Percentiles rank a stretch among this genome's conserved stretches.
Conservation (phyloP, 441 rosid genomes). For the Isatis lusitanica region DNA sequence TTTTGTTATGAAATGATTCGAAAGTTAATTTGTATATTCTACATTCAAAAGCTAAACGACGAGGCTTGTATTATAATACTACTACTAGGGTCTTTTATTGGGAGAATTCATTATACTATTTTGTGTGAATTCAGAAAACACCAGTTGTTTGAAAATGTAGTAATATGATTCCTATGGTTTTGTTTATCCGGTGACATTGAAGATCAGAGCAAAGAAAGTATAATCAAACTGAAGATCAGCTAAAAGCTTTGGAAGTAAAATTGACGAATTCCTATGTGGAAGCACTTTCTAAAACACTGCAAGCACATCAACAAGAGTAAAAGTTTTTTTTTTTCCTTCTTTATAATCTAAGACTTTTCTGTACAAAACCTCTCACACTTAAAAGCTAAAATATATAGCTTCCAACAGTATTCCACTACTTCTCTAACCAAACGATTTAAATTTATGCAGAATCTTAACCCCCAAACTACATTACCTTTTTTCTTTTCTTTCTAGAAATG, state of each 20-base stretch:
- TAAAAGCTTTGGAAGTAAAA: too few relatives aligned
- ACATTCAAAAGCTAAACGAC: too few relatives aligned
- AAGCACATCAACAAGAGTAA: conserved; percentile 7
- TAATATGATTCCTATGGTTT: too few relatives aligned
- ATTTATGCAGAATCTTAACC: conserved; percentile 21
- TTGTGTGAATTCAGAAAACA: too few relatives aligned
- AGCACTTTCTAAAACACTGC: background rate
- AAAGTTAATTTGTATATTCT: too few relatives aligned
- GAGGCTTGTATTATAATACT: too few relatives aligned
- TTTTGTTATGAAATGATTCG: background rate
- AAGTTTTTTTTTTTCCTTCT: background rate
- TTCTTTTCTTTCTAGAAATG: conserved; percentile 31
- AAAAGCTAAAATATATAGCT: conserved; percentile 3
- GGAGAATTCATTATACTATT: too few relatives aligned
- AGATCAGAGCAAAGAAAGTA: too few relatives aligned
- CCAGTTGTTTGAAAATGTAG: too few relatives aligned
- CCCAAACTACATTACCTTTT: conserved; percentile 24
- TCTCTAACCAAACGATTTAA: conserved; percentile 16
- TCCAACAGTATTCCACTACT: conserved; percentile 11
- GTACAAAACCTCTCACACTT: conserved; percentile 24
- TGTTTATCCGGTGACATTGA: too few relatives aligned
- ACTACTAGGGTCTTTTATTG: too few relatives aligned
- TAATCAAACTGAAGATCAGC: too few relatives aligned
- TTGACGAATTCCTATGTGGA: background rate
- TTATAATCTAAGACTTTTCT: conserved; percentile 28